phyloP scores from a whole-genome alignment of 352 stramenopile species.

The Hyaloperonospora brassicae region DNA sequence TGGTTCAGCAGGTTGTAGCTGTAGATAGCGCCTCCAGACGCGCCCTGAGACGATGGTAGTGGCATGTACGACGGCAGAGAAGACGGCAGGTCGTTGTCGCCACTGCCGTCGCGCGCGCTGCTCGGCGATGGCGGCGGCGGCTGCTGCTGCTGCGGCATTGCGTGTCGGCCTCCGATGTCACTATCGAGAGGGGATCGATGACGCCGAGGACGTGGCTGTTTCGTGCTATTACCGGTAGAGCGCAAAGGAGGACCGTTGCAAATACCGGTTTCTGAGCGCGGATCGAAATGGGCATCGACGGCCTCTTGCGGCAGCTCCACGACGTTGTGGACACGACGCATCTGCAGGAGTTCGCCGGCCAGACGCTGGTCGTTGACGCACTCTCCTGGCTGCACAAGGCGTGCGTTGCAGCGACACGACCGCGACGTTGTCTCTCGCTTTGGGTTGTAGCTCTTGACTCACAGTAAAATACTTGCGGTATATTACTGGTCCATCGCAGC shows the following conservation, averaged over 20 bases:
- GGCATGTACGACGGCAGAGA: constrained; percentile 75
- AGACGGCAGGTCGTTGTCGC: constrained; percentile 54
- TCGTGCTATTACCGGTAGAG: background rate
- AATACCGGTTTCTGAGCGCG: constrained; percentile 7
- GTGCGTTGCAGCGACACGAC: constrained; percentile 23
- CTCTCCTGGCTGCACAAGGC: constrained; percentile 79
- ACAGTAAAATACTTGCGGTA: constrained; percentile 6
- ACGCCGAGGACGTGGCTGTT: background rate
- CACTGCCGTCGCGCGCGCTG: background rate
- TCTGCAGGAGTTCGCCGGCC: constrained; percentile 38
- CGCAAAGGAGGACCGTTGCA: no score
- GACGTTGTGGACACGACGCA: constrained; percentile 49
- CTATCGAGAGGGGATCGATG: background rate
- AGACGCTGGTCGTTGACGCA: constrained; percentile 60
- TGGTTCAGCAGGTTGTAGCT: constrained; percentile 31
- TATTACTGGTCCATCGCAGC: constrained; percentile 17
- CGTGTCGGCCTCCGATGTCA: background rate
- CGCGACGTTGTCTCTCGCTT: background rate
- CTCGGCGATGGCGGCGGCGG: no score
- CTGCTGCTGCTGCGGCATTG: no score
- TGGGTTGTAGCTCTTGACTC: background rate
- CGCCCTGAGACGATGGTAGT: constrained; percentile 12
- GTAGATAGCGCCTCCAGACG: constrained; percentile 17
- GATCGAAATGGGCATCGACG: constrained; percentile 51
- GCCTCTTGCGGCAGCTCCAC: constrained; percentile 51